Conservation (phyloP, 495 filamentous ascomycete genomes). For the Glutinoglossum americanum region DNA sequence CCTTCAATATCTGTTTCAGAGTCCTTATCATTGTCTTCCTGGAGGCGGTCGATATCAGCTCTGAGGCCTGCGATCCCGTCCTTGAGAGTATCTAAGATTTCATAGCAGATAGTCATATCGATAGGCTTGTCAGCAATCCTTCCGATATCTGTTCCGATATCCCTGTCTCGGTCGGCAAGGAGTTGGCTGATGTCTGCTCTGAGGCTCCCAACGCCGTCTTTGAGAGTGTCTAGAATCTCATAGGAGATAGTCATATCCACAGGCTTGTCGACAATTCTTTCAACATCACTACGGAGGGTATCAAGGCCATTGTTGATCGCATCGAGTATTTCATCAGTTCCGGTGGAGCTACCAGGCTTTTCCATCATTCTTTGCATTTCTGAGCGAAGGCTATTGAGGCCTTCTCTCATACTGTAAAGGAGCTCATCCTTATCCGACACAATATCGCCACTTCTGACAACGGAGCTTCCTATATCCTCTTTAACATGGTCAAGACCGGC, state of each 20-base stretch:
- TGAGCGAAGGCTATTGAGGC: constrained; percentile 41
- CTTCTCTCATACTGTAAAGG: constrained; percentile 46
- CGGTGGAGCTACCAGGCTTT: constrained; percentile 31
- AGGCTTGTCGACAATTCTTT: constrained; percentile 57
- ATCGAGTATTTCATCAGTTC: constrained; percentile 56
- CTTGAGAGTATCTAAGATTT: constrained; percentile 71
- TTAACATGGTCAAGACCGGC: constrained; percentile 51
- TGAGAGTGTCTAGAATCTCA: constrained; percentile 72
- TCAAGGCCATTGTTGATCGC: constrained; percentile 62
- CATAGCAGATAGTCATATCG: constrained; percentile 58
- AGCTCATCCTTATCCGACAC: constrained; percentile 31
- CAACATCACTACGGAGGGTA: constrained; percentile 48
- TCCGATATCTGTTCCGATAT: constrained; percentile 33
- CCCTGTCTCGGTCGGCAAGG: constrained; percentile 24
- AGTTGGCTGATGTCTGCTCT: constrained; percentile 60
- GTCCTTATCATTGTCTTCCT: constrained; percentile 21
- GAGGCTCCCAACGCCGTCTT: constrained; percentile 49
- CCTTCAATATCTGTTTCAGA: constrained; percentile 39
- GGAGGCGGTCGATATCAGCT: constrained; percentile 56
- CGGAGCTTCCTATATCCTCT: constrained; percentile 44
- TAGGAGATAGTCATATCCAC: constrained; percentile 58
- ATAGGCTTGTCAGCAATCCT: constrained; percentile 56
- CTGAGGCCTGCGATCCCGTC: constrained; percentile 51
- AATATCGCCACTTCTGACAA: constrained; percentile 16
- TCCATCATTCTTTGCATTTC: constrained; percentile 37